These are phyloP conservation scores for Pythium plurisporium DNA, from an alignment of 352 stramenopile genomes.

Conservation along the genomic window DNA sequence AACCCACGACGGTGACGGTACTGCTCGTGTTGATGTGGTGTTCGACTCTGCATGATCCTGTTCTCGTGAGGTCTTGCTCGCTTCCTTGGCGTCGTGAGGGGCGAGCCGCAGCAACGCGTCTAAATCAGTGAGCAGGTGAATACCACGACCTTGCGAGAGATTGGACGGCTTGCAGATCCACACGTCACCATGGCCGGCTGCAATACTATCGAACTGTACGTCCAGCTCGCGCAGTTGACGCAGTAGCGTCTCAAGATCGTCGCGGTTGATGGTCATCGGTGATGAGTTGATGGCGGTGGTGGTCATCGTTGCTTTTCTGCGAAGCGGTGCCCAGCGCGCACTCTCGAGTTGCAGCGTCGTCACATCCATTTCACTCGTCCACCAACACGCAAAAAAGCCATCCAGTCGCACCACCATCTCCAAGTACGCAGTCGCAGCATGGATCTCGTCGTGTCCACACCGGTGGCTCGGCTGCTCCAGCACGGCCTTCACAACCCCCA, in stretches of 20 bases:
- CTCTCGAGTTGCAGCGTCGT: constrained; percentile 6
- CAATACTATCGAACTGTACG: constrained; percentile 38
- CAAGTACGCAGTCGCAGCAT: not conserved
- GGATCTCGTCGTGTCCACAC: no score
- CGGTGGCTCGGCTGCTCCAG: no score
- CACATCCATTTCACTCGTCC: not conserved
- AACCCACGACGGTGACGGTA: constrained; percentile 46
- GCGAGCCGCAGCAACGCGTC: constrained; percentile 26
- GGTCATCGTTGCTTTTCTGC: not conserved
- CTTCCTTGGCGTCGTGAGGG: not conserved
- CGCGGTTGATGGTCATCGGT: no score
- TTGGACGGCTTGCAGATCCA: constrained; percentile 83
- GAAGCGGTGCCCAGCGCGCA: constrained; percentile 5
- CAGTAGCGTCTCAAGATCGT: constrained; percentile 15
- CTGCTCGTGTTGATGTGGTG: not conserved
- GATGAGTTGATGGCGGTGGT: no score
- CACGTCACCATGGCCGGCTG: constrained; percentile 29
- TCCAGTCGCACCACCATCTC: constrained; percentile 4
- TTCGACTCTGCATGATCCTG: not conserved
- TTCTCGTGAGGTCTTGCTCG: not conserved
- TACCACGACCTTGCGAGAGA: constrained; percentile 68
- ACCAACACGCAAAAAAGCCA: constrained; percentile 5
- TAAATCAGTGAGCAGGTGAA: constrained; percentile 43
- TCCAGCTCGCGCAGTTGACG: constrained; percentile 27
- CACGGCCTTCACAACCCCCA: constrained; percentile 20